Evolutionary conservation across 208 protist species (phyloP), one percentile per base, ranked within the genome.

Genomic region (Trypanosomatidae sp.): DNA sequence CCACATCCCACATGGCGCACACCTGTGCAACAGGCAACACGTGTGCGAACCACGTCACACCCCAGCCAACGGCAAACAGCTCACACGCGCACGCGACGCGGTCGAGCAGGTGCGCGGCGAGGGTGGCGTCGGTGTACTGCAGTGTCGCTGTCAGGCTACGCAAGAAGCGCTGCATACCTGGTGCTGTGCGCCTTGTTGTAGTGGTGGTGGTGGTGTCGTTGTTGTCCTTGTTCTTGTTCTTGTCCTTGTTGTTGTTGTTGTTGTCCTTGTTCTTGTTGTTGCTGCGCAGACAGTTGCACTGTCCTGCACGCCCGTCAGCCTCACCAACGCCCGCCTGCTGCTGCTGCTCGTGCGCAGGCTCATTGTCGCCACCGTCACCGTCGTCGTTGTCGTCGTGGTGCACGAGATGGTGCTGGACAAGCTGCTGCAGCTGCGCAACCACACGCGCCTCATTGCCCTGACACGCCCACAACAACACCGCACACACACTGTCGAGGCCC

Each of bases 41-140:
- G 53, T 97, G 84, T 18, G 82, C 71, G 45, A 93, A 74, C 24
- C 96, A 61, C 1, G 95, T 94, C 3, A 97, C 73, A 35, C 96
- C 81, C 95, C 95, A 98, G 42, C 83, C 64, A 24, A 98, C 95
- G n/a, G 95, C 90, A 61, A 96, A 98, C 6, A 97, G 64, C 33
- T 96, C 78, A 6, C 91, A 75, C 3, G 56, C 59, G 48, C 92
- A 96, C 16, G 56, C 63, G 11, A 97, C 66, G 1, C 58, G 30
- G 25, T 76, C 45, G 23, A 88, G 66, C 23, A 98, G 61, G 55
- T 98, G 83, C 16, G 35, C 24, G 3, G 87, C 87, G n/a, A 98
- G 62, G 8, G 74, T 55, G 3, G 95, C 91, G 53, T 97, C 86
- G 38, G 66, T 71, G 65, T 92, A 95, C n/a, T 61, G 63, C 23